Base-by-base conservation (phyloP, 768 basidiomycete genomes). In the Naematelia aurantialba region DNA sequence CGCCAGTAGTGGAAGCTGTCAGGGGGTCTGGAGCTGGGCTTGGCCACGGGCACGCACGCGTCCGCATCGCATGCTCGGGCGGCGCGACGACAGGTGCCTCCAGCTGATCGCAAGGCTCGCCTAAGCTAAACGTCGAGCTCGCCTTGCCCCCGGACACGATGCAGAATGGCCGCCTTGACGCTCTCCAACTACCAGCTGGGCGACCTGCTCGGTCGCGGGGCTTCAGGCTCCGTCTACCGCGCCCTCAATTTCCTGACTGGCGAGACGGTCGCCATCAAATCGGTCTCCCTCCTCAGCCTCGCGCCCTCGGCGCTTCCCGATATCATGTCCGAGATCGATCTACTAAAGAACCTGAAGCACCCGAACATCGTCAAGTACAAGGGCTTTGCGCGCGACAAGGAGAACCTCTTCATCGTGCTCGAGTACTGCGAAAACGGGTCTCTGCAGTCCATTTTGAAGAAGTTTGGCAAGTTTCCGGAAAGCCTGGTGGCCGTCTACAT, bases 361-460 rank as follows among this genome's bases (percentile, higher is more conserved):
- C 82, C 87, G 44, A 98, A 98, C 76, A 98, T 99, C 74, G 96
- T 98, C 74, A 94, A 99, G 79, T 99, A 99, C 81, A 93, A 94
- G 72, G 96, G 96, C 12, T 98, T 94, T 69, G 90, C 91, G 74
- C 91, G 92, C 79, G 93, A 91, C 52, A 85, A 86, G 56, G 90
- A 96, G 70, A 91, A 86, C 76, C 81, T 99, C 60, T 94, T 94
- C 78, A 99, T 99, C 78, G 91, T 99, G 67, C 83, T 99, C 48
- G 96, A 97, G 87, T 91, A 72, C 45, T 98, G 96, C 80, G 96
- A 99, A 82, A 99, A 99, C 72, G 96, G 96, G 17, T 96, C 91
- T 4, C 81, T 99, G 5, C 89, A 94, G 75, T 89, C 87, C 59
- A 96, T 98, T 69, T 87, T 87, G 78, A 97, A 97, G 78, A 86